A percentile compares a stretch with the other conserved stretches of the same genome.
These are phyloP conservation scores for Naumovozyma dairenensis DNA, from an alignment of 805 yeast species.

Conservation along the genomic window DNA sequence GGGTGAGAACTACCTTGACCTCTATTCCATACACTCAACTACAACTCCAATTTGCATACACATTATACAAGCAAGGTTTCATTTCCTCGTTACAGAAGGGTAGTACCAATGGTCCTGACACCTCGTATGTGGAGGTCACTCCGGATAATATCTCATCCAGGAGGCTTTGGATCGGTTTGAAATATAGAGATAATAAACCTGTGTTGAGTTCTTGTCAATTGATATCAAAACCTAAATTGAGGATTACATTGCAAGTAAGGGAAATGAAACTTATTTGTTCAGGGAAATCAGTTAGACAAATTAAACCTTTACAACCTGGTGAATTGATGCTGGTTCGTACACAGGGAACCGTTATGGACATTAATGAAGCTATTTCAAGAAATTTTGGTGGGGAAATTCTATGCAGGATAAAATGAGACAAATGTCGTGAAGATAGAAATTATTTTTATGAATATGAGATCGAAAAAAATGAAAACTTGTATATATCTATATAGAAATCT, in stretches of 20 bases:
- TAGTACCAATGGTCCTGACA: constrained; percentile 75
- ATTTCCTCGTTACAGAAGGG: constrained; percentile 79
- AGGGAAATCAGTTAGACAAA: constrained; percentile 65
- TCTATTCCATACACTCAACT: constrained; percentile 74
- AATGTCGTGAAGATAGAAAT: no score
- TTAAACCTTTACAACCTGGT: constrained; percentile 79
- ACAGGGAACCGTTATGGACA: constrained; percentile 50
- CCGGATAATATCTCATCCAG: constrained; percentile 80
- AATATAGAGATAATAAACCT: constrained; percentile 71
- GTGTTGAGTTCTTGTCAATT: constrained; percentile 64
- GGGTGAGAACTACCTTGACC: constrained; percentile 64
- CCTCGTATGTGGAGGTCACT: constrained; percentile 62
- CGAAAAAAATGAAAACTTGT: no score
- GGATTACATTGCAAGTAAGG: constrained; percentile 48
- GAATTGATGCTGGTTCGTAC: constrained; percentile 69
- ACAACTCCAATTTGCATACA: constrained; percentile 75
- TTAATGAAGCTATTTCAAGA: constrained; percentile 77
- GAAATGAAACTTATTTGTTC: constrained; percentile 67
- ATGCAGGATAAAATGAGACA: constrained; percentile 63
- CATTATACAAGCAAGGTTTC: constrained; percentile 85
- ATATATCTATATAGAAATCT: no score
- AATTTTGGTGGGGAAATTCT: constrained; percentile 64
- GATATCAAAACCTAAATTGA: constrained; percentile 77
- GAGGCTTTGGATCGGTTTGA: constrained; percentile 84
- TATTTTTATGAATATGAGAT: no score